These are phyloP conservation scores for Platanus orientalis DNA, from an alignment of 164 flowering plant genomes.

Conservation along the genomic window DNA sequence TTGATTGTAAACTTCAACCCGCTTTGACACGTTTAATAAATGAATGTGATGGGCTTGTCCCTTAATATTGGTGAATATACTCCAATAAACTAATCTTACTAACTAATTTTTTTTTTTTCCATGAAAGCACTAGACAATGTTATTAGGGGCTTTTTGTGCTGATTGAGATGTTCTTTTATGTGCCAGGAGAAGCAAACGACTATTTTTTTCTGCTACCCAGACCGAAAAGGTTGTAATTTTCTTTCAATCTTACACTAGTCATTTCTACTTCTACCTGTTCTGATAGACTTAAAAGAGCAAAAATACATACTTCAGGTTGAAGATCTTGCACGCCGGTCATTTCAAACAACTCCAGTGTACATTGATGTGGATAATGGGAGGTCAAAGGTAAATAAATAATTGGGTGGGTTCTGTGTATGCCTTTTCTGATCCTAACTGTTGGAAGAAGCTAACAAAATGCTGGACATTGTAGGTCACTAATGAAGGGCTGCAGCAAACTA, in stretches of 20 bases:
- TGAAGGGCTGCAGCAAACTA: slow-evolving; percentile 86
- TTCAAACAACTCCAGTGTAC: slow-evolving; percentile 63
- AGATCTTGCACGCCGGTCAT: slow-evolving; percentile 88
- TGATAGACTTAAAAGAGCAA: neutral
- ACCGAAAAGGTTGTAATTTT: slow-evolving; percentile 64
- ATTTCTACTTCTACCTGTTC: neutral
- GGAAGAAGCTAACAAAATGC: slow-evolving; percentile 3
- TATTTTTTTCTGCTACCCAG: slow-evolving; percentile 95
- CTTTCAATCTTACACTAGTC: neutral
- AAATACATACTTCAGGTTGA: slow-evolving; percentile 57
- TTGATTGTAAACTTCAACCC: no score
- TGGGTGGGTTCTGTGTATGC: neutral
- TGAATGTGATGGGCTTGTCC: no score
- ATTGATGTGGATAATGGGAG: slow-evolving; percentile 96
- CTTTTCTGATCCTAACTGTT: neutral
- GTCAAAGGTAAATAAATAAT: slow-evolving; percentile 44
- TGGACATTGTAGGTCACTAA: slow-evolving; percentile 63
- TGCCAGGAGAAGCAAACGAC: slow-evolving; percentile 88
- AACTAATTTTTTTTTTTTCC: no score
- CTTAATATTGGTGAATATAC: no score
- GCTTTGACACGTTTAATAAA: no score
- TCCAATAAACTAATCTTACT: no score
- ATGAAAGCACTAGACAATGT: no score
- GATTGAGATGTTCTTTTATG: slow-evolving; percentile 14
- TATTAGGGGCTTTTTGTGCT: slow-evolving; percentile 9